Evolutionary conservation across 129 eudicot genomes (phyloP).

Genomic region (Logfia minima): DNA sequence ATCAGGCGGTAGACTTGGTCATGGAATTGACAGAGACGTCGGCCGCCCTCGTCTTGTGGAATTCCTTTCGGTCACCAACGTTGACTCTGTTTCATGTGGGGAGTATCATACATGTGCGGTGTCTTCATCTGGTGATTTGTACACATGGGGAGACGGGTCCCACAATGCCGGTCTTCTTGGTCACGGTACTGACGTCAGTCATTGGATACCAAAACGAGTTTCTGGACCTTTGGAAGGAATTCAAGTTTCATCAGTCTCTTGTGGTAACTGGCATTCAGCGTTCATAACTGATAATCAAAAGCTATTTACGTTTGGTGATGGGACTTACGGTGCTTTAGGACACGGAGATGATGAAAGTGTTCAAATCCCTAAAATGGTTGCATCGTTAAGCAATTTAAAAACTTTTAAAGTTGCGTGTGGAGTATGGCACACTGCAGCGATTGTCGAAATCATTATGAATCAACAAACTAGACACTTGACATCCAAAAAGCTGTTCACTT

Average conservation of each 20-base stretch:
- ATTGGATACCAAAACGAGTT: conserved; percentile 88
- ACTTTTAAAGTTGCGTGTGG: conserved; percentile 82
- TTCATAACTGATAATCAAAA: conserved; percentile 52
- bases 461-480: conserved; percentile 37
- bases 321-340: conserved; percentile 77
- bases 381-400: conserved; percentile 51
- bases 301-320: conserved; percentile 86
- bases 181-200: conserved; percentile 89
- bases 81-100: conserved; percentile 83
- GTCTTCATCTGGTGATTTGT: conserved; percentile 73
- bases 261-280: conserved; percentile 91
- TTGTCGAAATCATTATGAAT: conserved; percentile 58
- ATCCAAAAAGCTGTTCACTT: conserved; percentile 71
- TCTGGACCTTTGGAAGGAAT: conserved; percentile 76
- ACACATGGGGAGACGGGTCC: conserved; percentile 90
- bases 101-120: conserved; percentile 88
- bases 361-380: conserved; percentile 64
- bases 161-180: conserved; percentile 88
- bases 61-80: conserved; percentile 55
- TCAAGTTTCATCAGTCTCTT: conserved; percentile 68
- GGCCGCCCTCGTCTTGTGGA: conserved; percentile 75
- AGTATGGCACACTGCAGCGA: conserved; percentile 93
- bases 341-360: conserved; percentile 73
- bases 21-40: conserved; percentile 66
- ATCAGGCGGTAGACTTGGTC: conserved; percentile 92